These are phyloP conservation scores for Sporobolus alterniflorus DNA, from an alignment of 202 grass and related monocot genomes.

Conservation along the genomic window DNA sequence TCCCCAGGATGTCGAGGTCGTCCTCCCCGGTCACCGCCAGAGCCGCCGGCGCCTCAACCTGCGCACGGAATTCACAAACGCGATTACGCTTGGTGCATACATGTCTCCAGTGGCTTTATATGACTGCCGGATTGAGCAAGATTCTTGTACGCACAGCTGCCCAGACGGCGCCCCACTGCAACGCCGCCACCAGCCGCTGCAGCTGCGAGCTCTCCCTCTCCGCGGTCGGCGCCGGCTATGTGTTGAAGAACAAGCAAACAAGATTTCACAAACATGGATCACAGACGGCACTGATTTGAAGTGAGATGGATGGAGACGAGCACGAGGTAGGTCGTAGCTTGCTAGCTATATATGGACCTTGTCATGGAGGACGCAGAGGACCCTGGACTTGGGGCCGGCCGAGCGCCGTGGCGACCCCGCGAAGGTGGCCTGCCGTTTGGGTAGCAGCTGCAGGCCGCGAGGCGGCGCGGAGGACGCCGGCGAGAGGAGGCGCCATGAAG, in stretches of 20 bases:
- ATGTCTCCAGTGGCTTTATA: background rate
- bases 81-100: background rate
- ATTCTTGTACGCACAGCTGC: constrained; percentile 49
- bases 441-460: background rate
- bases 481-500: constrained; percentile 40
- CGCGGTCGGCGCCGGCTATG: constrained; percentile 4
- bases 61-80: background rate
- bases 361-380: constrained; percentile 46
- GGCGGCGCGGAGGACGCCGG: background rate
- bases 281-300: background rate
- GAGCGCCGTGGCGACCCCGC: background rate
- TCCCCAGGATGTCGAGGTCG: constrained; percentile 71
- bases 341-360: constrained; percentile 23
- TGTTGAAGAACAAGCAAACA: background rate
- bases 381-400: constrained; percentile 8
- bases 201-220: constrained; percentile 42
- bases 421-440: background rate
- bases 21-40: constrained; percentile 90
- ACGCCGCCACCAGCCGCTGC: constrained; percentile 44
- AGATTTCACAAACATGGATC: background rate
- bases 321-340: background rate
- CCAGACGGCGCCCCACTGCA: constrained; percentile 70
- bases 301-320: background rate
- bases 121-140: background rate
- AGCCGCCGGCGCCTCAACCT: constrained; percentile 73